phyloP scores from a whole-genome alignment of 176 grass and related monocot species.

The Ensete ventricosum region DNA sequence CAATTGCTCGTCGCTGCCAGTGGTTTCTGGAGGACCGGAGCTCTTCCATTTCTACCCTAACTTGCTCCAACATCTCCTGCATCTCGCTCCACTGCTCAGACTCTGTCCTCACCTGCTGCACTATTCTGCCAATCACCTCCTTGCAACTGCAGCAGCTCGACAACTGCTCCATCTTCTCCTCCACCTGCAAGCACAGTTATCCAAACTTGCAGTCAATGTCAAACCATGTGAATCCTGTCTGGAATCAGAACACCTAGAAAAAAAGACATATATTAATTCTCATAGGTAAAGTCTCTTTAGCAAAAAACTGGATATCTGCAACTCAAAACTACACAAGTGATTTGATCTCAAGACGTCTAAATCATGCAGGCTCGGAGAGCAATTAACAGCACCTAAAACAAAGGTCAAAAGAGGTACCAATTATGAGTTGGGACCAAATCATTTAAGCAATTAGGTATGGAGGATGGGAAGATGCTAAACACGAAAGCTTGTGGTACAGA shows the following conservation, averaged over 20 bases:
- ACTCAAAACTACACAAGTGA: no score
- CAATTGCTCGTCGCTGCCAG: slow-evolving; percentile 62
- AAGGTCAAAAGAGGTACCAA: neutral
- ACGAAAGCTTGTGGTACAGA: neutral
- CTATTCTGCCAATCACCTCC: slow-evolving; percentile 60
- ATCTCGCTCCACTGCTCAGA: slow-evolving; percentile 89
- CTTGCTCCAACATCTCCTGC: slow-evolving; percentile 92
- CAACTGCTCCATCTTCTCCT: slow-evolving; percentile 25
- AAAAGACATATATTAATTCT: no score
- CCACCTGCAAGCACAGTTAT: slow-evolving; percentile 30
- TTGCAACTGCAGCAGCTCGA: slow-evolving; percentile 65
- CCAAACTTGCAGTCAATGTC: neutral
- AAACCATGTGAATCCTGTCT: neutral
- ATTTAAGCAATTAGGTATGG: neutral
- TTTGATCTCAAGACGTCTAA: no score
- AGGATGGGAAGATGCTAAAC: neutral
- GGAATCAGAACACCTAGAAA: no score
- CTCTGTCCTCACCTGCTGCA: slow-evolving; percentile 85
- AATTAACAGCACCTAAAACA: neutral
- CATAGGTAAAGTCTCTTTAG: no score
- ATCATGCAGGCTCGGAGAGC: neutral
- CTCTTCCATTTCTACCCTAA: slow-evolving; percentile 78
- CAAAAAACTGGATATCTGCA: no score
- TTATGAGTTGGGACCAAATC: slow-evolving; percentile 1
- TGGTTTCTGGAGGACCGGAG: slow-evolving; percentile 60